Conservation (phyloP, 1,139 yeast species). For the Schwanniomyces etchellsii region DNA sequence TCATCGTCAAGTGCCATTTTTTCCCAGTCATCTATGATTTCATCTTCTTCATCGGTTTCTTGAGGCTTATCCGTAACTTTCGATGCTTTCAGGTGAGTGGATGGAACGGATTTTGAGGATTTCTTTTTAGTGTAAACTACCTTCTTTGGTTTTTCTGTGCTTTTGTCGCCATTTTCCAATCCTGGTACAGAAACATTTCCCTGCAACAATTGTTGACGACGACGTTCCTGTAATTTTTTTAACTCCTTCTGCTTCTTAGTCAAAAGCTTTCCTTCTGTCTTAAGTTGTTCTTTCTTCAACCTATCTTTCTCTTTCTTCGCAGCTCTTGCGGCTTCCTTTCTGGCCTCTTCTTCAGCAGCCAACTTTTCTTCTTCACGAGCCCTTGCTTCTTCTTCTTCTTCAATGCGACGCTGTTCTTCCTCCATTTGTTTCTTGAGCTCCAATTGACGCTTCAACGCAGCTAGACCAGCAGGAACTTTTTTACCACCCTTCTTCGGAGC, state of each 20-base stretch:
- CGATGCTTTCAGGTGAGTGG: slow-evolving; percentile 14
- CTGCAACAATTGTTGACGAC: slow-evolving; percentile 80
- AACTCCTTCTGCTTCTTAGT: slow-evolving; percentile 96
- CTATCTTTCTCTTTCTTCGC: slow-evolving; percentile 80
- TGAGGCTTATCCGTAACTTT: slow-evolving; percentile 13
- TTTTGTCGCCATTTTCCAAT: slow-evolving; percentile 33
- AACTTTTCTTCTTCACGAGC: slow-evolving; percentile 57
- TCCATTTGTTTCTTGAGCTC: slow-evolving; percentile 82
- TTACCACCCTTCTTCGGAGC: slow-evolving; percentile 54
- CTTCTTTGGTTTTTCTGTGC: slow-evolving; percentile 42
- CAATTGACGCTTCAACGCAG: slow-evolving; percentile 77
- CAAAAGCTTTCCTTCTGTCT: slow-evolving; percentile 86
- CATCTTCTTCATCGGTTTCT: slow-evolving; percentile 38
- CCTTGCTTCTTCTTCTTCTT: slow-evolving; percentile 65
- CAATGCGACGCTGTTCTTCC: slow-evolving; percentile 59
- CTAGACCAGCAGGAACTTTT: slow-evolving; percentile 73
- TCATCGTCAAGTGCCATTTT: slow-evolving; percentile 53
- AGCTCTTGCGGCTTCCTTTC: slow-evolving; percentile 64
- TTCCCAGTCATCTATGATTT: slow-evolving; percentile 63
- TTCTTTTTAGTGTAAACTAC: slow-evolving; percentile 76
- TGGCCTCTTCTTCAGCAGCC: slow-evolving; percentile 60
- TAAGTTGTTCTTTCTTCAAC: slow-evolving; percentile 70
- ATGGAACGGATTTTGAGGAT: slow-evolving; percentile 38
- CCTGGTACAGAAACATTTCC: slow-evolving; percentile 77
- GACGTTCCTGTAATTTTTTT: slow-evolving; percentile 77